Evolutionary conservation across 192 early-diverging fungal genomes (phyloP).

Genomic region (Umbelopsis ramanniana): DNA sequence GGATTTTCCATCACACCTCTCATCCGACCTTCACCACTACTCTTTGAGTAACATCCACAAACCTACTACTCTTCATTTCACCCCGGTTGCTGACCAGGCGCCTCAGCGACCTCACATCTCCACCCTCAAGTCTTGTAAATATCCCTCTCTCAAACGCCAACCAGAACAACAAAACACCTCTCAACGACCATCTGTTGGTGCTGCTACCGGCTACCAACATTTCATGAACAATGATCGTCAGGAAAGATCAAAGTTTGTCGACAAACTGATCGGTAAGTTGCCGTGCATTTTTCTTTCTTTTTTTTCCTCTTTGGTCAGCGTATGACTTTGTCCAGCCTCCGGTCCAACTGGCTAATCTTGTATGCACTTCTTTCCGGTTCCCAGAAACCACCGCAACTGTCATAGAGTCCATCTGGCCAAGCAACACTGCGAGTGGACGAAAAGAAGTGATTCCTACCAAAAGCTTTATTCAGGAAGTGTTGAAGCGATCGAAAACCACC

Average conservation of each 20-base stretch:
- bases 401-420: conserved; percentile 64
- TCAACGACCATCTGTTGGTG: not conserved
- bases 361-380: not conserved
- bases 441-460: conserved; percentile 55
- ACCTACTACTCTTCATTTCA: conserved; percentile 18
- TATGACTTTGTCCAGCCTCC: not conserved
- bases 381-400: conserved; percentile 65
- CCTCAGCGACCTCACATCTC: conserved; percentile 16
- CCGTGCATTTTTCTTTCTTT: not conserved
- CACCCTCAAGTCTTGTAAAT: conserved; percentile 23
- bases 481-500: conserved; percentile 69
- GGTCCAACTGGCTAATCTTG: not conserved
- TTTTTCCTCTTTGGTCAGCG: not conserved
- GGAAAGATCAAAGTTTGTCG: conserved; percentile 22
- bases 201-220: conserved; percentile 12
- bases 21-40: conserved; percentile 19
- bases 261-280: conserved; percentile 17
- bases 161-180: conserved; percentile 13
- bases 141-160: conserved; percentile 15
- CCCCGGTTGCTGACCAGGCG: conserved; percentile 19
- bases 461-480: conserved; percentile 68
- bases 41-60: conserved; percentile 13
- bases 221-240: conserved; percentile 23
- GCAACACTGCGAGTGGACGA: conserved; percentile 34
- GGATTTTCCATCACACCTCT: conserved; percentile 21